A percentile compares a stretch with the other conserved stretches of the same genome.
phyloP scores from a whole-genome alignment of 2,329 filamentous ascomycete species.

The Cryphonectria parasitica region DNA sequence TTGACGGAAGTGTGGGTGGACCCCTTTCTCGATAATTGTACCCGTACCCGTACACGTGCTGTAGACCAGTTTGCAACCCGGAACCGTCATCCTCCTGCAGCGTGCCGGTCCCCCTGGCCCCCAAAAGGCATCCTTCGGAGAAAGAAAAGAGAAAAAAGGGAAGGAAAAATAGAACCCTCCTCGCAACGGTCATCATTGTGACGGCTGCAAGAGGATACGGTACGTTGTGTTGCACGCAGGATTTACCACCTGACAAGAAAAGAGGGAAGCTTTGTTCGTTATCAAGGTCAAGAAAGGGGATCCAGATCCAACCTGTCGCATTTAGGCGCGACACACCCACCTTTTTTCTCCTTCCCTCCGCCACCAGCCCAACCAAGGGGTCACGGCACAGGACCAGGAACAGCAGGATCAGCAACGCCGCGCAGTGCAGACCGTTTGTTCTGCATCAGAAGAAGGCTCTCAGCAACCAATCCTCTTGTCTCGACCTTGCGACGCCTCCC shows the following conservation, averaged over 20 bases:
- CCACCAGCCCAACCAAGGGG: conserved; percentile 42
- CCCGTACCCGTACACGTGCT: neutral
- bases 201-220: neutral
- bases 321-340: conserved; percentile 20
- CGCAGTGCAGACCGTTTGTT: neutral
- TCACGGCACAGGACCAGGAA: conserved; percentile 34
- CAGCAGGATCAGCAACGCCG: conserved; percentile 6
- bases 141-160: neutral
- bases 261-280: neutral
- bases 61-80: neutral
- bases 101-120: conserved; percentile 6
- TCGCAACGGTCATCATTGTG: neutral
- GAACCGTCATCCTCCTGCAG: neutral
- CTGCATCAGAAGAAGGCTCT: neutral
- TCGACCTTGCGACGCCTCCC: neutral
- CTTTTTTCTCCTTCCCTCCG: conserved; percentile 31
- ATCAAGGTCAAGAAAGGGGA: neutral
- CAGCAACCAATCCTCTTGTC: neutral
- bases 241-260: neutral
- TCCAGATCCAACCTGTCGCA: conserved; percentile 16
- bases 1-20: neutral
- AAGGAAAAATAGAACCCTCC: neutral
- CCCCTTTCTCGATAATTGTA: neutral
- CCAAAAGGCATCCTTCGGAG: neutral
- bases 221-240: neutral